Evolutionary conservation across 2,329 filamentous ascomycete species (phyloP).

Genomic region (Xylariaceae sp.): DNA sequence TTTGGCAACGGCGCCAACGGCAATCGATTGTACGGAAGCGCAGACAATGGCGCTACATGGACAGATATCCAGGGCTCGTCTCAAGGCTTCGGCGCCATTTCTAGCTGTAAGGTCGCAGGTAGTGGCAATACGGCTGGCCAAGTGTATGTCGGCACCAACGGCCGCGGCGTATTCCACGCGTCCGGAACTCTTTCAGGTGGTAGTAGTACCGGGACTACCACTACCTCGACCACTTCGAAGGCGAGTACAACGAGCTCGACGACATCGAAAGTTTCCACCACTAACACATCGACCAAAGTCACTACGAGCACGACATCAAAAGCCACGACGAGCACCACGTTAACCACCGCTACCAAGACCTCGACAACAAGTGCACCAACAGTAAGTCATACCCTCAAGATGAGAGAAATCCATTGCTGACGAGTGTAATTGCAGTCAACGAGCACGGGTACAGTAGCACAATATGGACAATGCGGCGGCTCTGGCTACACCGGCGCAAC

Average conservation of each 20-base stretch:
- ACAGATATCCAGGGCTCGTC: slow-evolving; percentile 42
- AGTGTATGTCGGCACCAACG: slow-evolving; percentile 50
- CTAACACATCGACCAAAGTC: not conserved
- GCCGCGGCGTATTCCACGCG: slow-evolving; percentile 42
- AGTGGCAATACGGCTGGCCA: slow-evolving; percentile 42
- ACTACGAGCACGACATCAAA: not conserved
- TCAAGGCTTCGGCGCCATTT: slow-evolving; percentile 43
- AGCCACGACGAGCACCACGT: not conserved
- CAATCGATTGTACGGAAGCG: slow-evolving; percentile 42
- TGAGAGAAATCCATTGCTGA: not conserved
- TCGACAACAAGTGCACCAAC: not conserved
- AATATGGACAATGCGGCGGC: slow-evolving; percentile 19
- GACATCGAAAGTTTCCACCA: slow-evolving; percentile 1
- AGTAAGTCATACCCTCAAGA: not conserved
- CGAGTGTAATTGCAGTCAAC: not conserved
- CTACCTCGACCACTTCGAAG: not conserved
- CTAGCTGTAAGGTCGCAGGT: slow-evolving; percentile 38
- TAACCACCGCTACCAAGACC: slow-evolving; percentile 4
- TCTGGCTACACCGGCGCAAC: slow-evolving; percentile 17
- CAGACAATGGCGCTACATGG: slow-evolving; percentile 41
- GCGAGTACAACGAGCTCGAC: not conserved
- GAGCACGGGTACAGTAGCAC: not conserved
- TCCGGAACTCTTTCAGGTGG: slow-evolving; percentile 17
- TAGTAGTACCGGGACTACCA: not conserved
- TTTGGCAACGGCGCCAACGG: slow-evolving; percentile 42